Base-by-base conservation (phyloP, 352 stramenopile genomes). In the Pythium sp. region DNA sequence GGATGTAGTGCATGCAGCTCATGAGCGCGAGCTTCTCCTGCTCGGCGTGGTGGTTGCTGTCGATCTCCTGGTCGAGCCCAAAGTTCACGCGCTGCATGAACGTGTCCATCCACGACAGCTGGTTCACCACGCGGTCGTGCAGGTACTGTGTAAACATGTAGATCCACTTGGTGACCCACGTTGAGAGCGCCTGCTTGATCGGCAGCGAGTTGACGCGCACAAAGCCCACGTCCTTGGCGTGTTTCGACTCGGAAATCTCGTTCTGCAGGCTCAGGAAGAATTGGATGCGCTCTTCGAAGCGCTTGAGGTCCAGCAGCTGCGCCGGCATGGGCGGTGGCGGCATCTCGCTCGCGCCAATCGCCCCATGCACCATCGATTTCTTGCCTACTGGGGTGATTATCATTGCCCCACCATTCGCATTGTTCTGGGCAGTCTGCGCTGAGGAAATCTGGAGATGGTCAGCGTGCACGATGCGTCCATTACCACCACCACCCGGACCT, bases 121-220 rank as follows among this genome's bases (percentile, higher is more conserved):
- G 82, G 54, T 84, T 87, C 28, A 94, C 80, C 2, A 98, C 88
- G 51, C 92, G 82, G 56, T 97, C 86, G 61, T 98, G 91, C 0
- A 98, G 74, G 68, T 95, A 97, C 66, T 97, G 89, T 5, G 93
- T 98, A 67, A 97, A 98, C 36, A 97, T 79, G 65, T 98, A 98
- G 38, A 97, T 93, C 94, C 94, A 98, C 59, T 98, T 98, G 6
- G 93, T 98, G 1, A 97, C 91, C 90, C 93, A 98, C 14, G 94
- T 98, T 2, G 84, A 91, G 32, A 98, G 78, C 20, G 94, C 92
- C 59, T 98, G 94, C 70, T 98, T 98, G 68, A 98, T 97, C n/a
- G 93, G 94, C 49, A 98, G 84, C 11, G 90, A 89, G 66, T 98
- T 98, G 1, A 98, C 86, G 22, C 90, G 88, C 54, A 98, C 75